Conservation (phyloP, 306 rosid species). For the Adenanthera pavonina region DNA sequence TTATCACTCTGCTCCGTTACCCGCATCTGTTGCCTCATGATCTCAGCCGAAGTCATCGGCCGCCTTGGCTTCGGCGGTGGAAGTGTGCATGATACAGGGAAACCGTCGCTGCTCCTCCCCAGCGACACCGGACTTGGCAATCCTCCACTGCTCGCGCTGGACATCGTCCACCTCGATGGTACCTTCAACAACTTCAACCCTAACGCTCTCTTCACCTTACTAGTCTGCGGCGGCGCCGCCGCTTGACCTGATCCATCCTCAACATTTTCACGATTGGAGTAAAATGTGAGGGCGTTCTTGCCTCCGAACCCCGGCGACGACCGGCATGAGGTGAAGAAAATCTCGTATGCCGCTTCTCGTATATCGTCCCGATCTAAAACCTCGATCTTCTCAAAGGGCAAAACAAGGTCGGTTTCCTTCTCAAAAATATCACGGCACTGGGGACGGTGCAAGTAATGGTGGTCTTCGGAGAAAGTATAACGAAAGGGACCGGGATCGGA, state of each 20-base stretch:
- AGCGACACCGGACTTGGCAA: conserved; percentile 65
- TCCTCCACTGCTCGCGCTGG: conserved; percentile 33
- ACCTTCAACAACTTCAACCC: conserved; percentile 83
- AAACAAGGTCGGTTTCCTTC: conserved; percentile 37
- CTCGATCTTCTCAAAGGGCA: conserved; percentile 41
- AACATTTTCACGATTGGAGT: conserved; percentile 46
- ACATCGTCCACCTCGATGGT: conserved; percentile 67
- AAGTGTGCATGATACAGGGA: conserved; percentile 44
- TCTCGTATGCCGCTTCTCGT: conserved; percentile 53
- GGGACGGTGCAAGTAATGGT: conserved; percentile 27
- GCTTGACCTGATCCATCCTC: conserved; percentile 44
- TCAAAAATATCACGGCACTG: conserved; percentile 10
- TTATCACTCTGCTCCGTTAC: conserved; percentile 86
- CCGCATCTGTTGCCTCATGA: conserved; percentile 96
- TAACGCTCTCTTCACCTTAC: conserved; percentile 75
- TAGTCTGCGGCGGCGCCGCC: conserved; percentile 68
- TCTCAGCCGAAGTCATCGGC: conserved; percentile 96
- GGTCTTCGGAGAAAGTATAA: conserved; percentile 35
- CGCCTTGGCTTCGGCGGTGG: conserved; percentile 65
- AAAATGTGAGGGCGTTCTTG: conserved; percentile 71
- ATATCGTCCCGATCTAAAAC: conserved; percentile 21
- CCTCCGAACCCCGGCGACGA: conserved; percentile 80
- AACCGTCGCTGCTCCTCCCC: conserved; percentile 22
- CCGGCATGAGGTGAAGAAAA: conserved; percentile 53
- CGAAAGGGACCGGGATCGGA: conserved; percentile 53